A percentile compares a stretch with the other conserved stretches of the same genome.
Conservation (phyloP, 2,329 filamentous ascomycete species). For the Juglanconis oblonga region DNA sequence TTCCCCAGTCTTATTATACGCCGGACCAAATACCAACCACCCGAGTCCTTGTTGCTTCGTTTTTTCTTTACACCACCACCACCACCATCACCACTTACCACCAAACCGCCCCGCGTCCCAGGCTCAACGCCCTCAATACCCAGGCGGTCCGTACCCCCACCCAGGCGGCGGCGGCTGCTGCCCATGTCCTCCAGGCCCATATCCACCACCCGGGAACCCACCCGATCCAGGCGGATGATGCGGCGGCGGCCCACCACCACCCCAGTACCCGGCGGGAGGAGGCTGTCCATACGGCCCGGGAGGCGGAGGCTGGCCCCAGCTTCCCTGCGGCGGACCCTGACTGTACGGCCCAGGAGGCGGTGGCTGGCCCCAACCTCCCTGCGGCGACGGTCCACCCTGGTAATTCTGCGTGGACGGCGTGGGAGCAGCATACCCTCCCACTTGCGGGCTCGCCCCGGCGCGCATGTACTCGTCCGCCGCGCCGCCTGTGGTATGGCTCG, state of each 20-base stretch:
- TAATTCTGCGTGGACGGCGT: conserved; percentile 30
- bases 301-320: background rate
- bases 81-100: background rate
- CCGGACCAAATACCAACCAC: too few relatives aligned
- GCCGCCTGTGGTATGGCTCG: conserved; percentile 5
- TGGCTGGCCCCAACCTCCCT: conserved; percentile 5
- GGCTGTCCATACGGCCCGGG: conserved; percentile 22
- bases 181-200: conserved; percentile 9
- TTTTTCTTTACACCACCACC: background rate
- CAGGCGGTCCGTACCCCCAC: conserved; percentile 23
- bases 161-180: conserved; percentile 6
- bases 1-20: too few relatives aligned
- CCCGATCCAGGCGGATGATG: background rate
- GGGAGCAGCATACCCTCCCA: conserved; percentile 18
- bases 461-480: conserved; percentile 18
- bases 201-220: conserved; percentile 13
- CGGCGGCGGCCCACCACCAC: conserved; percentile 11
- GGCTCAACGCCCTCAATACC: conserved; percentile 22
- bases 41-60: too few relatives aligned
- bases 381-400: conserved; percentile 25
- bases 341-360: conserved; percentile 2
- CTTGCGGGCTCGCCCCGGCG: conserved; percentile 16
- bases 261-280: conserved; percentile 23
- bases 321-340: conserved; percentile 6
- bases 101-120: background rate